A percentile compares a stretch with the other conserved stretches of the same genome.
Evolutionary conservation across 208 protist genomes (phyloP).

Genomic region (Trypanosoma theileri): DNA sequence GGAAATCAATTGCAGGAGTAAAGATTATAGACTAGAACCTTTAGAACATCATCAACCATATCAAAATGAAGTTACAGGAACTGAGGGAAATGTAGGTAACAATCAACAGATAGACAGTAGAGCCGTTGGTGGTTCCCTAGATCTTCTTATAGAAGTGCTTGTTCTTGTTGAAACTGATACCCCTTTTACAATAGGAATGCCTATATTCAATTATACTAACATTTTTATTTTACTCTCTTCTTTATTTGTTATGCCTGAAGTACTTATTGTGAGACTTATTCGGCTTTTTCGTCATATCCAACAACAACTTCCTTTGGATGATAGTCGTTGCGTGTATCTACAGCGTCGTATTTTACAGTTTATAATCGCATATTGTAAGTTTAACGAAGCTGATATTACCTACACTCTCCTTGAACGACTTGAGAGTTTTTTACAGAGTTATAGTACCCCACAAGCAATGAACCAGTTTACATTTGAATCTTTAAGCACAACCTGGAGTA

Average conservation of each 20-base stretch:
- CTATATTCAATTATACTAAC: conserved; percentile 61
- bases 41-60: conserved; percentile 26
- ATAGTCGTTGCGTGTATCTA: conserved; percentile 45
- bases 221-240: conserved; percentile 60
- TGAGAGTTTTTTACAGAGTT: conserved; percentile 32
- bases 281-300: conserved; percentile 56
- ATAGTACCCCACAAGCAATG: neutral
- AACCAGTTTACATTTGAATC: neutral
- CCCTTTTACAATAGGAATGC: conserved; percentile 52
- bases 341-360: conserved; percentile 53
- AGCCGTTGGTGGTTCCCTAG: conserved; percentile 54
- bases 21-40: conserved; percentile 41
- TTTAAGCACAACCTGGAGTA: no score
- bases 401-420: conserved; percentile 44
- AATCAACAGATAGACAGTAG: neutral
- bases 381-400: conserved; percentile 61
- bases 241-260: conserved; percentile 59
- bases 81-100: neutral
- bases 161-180: conserved; percentile 53
- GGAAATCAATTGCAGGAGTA: conserved; percentile 42
- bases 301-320: conserved; percentile 20
- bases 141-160: conserved; percentile 60
- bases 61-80: neutral
- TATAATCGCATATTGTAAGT: conserved; percentile 56
- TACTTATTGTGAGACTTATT: conserved; percentile 59